phyloP scores from a whole-genome alignment of 2,329 filamentous ascomycete species.

The Fusarium nygamai region DNA sequence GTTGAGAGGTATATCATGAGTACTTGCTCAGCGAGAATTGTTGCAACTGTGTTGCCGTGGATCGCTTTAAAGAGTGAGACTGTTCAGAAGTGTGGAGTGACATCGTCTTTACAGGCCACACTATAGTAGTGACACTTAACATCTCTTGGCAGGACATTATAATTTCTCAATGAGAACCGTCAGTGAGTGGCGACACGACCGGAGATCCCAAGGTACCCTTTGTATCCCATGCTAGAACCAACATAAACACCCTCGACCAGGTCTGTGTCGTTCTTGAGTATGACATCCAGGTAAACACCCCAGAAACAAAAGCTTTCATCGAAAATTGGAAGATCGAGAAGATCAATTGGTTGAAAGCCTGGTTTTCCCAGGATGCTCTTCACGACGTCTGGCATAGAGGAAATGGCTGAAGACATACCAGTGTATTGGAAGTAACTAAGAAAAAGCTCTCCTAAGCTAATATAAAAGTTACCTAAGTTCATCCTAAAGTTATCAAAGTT shows the following conservation, averaged over 20 bases:
- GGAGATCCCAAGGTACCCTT: not conserved
- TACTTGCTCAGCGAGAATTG: not conserved
- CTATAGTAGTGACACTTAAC: not conserved
- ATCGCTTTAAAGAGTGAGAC: not conserved
- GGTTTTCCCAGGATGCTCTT: not conserved
- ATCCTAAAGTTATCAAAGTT: not conserved
- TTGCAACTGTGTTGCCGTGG: not conserved
- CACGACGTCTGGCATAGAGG: not conserved
- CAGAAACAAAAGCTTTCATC: not conserved
- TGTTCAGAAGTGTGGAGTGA: not conserved
- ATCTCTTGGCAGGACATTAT: not conserved
- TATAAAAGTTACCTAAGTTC: not conserved
- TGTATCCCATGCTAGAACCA: not conserved
- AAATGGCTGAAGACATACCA: not conserved
- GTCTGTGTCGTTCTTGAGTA: not conserved
- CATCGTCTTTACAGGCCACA: not conserved
- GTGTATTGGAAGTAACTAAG: not conserved
- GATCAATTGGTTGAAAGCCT: not conserved
- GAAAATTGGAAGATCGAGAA: not conserved
- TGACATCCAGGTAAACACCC: not conserved
- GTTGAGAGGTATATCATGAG: not conserved
- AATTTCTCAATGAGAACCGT: too few relatives aligned
- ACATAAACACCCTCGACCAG: not conserved
- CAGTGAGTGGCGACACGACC: not conserved
- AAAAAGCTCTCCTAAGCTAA: not conserved